These are phyloP conservation scores for Glarea lozoyensis DNA, from an alignment of 495 filamentous ascomycete genomes.

Conservation along the genomic window DNA sequence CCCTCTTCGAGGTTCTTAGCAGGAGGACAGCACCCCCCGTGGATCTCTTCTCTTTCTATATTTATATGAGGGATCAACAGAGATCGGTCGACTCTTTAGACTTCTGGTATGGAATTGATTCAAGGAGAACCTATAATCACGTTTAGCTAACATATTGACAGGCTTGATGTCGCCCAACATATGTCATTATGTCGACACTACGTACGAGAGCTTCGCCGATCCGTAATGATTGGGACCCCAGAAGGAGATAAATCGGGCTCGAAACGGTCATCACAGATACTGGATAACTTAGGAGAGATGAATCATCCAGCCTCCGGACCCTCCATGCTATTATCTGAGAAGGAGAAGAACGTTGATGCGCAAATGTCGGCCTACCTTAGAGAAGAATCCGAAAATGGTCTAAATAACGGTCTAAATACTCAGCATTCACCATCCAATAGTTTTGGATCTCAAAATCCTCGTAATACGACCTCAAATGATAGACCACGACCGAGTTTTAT, in stretches of 20 bases:
- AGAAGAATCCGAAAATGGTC: slow-evolving; percentile 48
- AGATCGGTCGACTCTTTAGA: slow-evolving; percentile 96
- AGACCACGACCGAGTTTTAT: slow-evolving; percentile 61
- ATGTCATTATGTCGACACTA: slow-evolving; percentile 98
- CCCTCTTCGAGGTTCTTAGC: slow-evolving; percentile 89
- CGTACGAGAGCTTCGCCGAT: slow-evolving; percentile 88
- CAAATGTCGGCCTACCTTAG: slow-evolving; percentile 84
- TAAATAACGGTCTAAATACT: slow-evolving; percentile 12
- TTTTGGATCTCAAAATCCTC: slow-evolving; percentile 40
- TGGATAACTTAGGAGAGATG: slow-evolving; percentile 65
- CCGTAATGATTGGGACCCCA: slow-evolving; percentile 85
- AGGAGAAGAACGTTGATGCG: slow-evolving; percentile 65
- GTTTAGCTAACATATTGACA: slow-evolving; percentile 24
- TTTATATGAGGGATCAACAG: slow-evolving; percentile 98
- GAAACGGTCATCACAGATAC: slow-evolving; percentile 70
- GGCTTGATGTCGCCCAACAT: slow-evolving; percentile 98
- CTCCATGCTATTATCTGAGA: slow-evolving; percentile 31
- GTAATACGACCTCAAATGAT: slow-evolving; percentile 24
- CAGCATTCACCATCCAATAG: slow-evolving; percentile 63
- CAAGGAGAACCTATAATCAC: not conserved
- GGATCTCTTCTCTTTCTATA: slow-evolving; percentile 97
- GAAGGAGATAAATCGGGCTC: slow-evolving; percentile 76
- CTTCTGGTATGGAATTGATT: slow-evolving; percentile 63
- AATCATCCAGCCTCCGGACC: slow-evolving; percentile 49
- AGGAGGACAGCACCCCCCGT: slow-evolving; percentile 85